Conservation (phyloP, 2,329 filamentous ascomycete species). For the Moelleriella libera region DNA sequence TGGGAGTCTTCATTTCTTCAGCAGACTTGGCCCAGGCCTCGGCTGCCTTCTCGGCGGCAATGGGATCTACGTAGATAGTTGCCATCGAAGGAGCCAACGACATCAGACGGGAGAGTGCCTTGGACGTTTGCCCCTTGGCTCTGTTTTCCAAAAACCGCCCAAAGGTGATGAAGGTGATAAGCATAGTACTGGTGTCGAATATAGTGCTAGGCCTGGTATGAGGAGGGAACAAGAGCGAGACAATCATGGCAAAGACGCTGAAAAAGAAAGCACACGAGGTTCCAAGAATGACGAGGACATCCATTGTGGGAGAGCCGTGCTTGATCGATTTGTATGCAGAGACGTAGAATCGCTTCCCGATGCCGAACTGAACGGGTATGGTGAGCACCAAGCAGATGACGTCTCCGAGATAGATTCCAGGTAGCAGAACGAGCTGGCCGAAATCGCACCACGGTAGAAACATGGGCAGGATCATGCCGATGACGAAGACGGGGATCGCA, state of each 20-base stretch:
- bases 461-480: constrained; percentile 94
- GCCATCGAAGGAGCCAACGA: constrained; percentile 93
- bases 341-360: constrained; percentile 85
- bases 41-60: constrained; percentile 80
- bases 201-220: constrained; percentile 75
- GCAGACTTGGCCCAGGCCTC: constrained; percentile 49
- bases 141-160: constrained; percentile 86
- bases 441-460: constrained; percentile 61
- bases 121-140: constrained; percentile 92
- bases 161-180: constrained; percentile 88
- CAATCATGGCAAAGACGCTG: constrained; percentile 72
- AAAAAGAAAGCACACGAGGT: constrained; percentile 96
- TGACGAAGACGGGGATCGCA: constrained; percentile 78
- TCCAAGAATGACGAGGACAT: constrained; percentile 85
- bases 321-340: constrained; percentile 89
- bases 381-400: constrained; percentile 72
- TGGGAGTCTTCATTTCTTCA: constrained; percentile 23
- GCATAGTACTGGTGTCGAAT: constrained; percentile 96
- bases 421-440: constrained; percentile 49
- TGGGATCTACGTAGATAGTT: constrained; percentile 88
- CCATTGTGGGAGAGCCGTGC: constrained; percentile 91
- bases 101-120: constrained; percentile 86
- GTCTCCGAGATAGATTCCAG: constrained; percentile 79
- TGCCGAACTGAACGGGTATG: constrained; percentile 89
- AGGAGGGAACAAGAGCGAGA: constrained; percentile 62